Evolutionary conservation across 495 filamentous ascomycete genomes (phyloP), one percentile per base, ranked within the genome.

Genomic region (Sphaerosporella brunnea): DNA sequence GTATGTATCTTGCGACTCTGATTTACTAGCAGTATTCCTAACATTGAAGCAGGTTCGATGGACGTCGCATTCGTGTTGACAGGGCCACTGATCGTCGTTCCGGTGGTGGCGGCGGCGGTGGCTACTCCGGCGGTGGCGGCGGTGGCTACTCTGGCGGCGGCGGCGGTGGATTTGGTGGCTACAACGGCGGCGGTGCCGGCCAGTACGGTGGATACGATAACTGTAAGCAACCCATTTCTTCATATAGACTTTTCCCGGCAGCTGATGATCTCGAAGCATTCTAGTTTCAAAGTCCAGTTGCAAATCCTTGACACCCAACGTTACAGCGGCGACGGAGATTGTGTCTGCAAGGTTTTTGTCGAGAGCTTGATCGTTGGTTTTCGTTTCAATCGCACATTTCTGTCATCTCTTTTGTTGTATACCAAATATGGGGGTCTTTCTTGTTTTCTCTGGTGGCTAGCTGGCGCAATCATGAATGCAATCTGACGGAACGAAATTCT

Each of bases 21-120:
- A n/a, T n/a, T n/a, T n/a, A n/a, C n/a, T n/a, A n/a, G 13, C 41
- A 24, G 53, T 1, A 48, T 21, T 10, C 20, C 20, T 45, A 30
- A 50, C 37, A 56, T 35, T 48, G 19, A 48, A 28, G 30, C 25
- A 97, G 90, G 58, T 96, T 99, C 60, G 90, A 99, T 67, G 90
- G 90, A 39, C 87, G 90, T 48, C 74, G 73, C 46, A 95, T 99
- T 59, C 87, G 92, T 50, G 90, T 99, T 39, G 90, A 95, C 68
- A 93, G 83, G 63, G 92, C 90, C 42, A 87, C 84, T 37, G 85
- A 96, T 63, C 55, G 60, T 49, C 47, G 60, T 26, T 40, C 47
- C 41, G 49, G 51, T 23, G 46, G 49, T n/a, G 42, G 45, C 9
- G 51, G 51, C 5, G 45, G 36, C 18, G 51, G 48, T 35, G 7